phyloP scores from a whole-genome alignment of 805 yeast species.

The Blastobotrys attinorum region DNA sequence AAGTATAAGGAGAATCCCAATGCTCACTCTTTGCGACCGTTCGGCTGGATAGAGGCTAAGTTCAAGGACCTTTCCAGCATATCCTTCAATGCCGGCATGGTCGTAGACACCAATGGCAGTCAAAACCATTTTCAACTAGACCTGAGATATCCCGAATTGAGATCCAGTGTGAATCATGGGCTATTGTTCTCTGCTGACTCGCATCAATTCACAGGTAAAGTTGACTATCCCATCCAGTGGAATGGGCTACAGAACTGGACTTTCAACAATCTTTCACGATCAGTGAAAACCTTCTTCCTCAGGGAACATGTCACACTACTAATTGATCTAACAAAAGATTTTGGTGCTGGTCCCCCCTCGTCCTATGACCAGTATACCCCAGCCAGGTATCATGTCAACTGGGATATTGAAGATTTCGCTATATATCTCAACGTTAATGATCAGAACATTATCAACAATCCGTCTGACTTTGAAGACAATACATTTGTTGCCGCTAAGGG shows the following conservation, averaged over 20 bases:
- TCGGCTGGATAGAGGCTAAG: slow-evolving; percentile 87
- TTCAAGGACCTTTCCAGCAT: slow-evolving; percentile 46
- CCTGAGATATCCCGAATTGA: slow-evolving; percentile 50
- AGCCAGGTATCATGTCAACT: slow-evolving; percentile 48
- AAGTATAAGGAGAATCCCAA: slow-evolving; percentile 25
- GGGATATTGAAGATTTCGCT: slow-evolving; percentile 50
- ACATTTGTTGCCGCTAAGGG: slow-evolving; percentile 71
- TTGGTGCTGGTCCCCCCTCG: slow-evolving; percentile 53
- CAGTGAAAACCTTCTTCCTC: slow-evolving; percentile 54
- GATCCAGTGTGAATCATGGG: slow-evolving; percentile 87
- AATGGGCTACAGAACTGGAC: slow-evolving; percentile 69
- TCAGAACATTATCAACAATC: slow-evolving; percentile 80
- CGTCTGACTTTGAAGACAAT: slow-evolving; percentile 76
- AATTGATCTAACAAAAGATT: slow-evolving; percentile 68
- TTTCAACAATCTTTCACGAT: slow-evolving; percentile 44
- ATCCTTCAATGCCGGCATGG: slow-evolving; percentile 39
- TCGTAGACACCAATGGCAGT: slow-evolving; percentile 52
- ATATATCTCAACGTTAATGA: slow-evolving; percentile 77
- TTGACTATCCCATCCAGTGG: slow-evolving; percentile 76
- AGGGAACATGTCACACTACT: slow-evolving; percentile 75
- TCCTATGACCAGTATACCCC: slow-evolving; percentile 78
- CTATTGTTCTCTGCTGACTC: slow-evolving; percentile 54
- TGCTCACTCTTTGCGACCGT: slow-evolving; percentile 47
- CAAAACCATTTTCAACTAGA: slow-evolving; percentile 39
- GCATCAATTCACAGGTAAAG: slow-evolving; percentile 46